Conservation (phyloP, 345 rosid species). For the Adansonia digitata region DNA sequence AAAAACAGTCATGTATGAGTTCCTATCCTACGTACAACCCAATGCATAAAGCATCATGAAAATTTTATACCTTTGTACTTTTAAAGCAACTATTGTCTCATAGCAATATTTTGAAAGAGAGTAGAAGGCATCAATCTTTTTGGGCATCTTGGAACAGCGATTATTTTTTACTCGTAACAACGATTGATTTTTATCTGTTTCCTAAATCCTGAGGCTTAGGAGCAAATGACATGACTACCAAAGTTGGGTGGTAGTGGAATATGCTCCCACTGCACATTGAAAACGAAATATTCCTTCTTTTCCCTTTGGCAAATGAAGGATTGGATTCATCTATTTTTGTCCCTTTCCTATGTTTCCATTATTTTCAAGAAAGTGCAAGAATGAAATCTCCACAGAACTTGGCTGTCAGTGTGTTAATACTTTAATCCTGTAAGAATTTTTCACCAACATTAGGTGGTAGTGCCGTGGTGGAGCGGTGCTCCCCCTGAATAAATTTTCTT, state of each 20-base stretch:
- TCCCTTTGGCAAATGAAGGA: not conserved
- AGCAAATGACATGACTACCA: not conserved
- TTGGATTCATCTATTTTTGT: not conserved
- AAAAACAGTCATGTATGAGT: not conserved
- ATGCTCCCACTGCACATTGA: conserved; percentile 15
- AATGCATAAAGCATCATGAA: not conserved
- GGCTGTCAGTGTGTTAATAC: not conserved
- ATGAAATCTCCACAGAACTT: not conserved
- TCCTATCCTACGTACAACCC: not conserved
- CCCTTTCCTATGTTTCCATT: not conserved
- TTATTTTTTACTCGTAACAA: not conserved
- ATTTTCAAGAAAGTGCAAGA: not conserved
- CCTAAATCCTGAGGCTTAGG: not conserved
- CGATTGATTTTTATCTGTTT: not conserved
- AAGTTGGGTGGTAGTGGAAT: conserved; percentile 18
- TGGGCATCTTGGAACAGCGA: not conserved
- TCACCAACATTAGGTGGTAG: not conserved
- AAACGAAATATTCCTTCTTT: not conserved
- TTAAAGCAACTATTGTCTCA: not conserved
- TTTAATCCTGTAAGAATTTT: not conserved
- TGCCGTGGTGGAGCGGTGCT: too few relatives aligned
- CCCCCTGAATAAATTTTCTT: not conserved
- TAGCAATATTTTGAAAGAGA: not conserved
- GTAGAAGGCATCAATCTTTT: not conserved
- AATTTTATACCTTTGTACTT: not conserved